Evolutionary conservation across 768 basidiomycete genomes (phyloP).

Genomic region (Myochromella boudieri): DNA sequence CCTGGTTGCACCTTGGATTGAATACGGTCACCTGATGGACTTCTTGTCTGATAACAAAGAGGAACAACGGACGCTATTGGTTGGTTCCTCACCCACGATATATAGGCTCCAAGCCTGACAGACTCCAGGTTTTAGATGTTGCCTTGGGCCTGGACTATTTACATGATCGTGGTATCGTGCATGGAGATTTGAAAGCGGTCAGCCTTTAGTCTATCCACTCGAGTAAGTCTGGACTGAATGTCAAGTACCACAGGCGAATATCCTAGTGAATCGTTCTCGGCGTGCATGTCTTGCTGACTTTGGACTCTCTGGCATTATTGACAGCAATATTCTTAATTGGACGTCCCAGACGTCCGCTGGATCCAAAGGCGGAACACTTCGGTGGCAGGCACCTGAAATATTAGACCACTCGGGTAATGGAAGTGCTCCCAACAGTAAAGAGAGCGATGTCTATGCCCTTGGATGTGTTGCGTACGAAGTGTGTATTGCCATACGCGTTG

Average conservation of each 20-base stretch:
- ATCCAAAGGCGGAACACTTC: neutral
- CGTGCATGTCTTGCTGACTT: conserved; percentile 1
- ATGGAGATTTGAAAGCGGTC: conserved; percentile 2
- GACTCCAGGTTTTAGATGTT: neutral
- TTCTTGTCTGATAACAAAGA: conserved; percentile 16
- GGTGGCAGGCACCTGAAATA: conserved; percentile 1
- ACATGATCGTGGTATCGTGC: neutral
- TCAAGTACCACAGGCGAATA: conserved; percentile 5
- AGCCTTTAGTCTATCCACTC: neutral
- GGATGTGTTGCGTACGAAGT: neutral
- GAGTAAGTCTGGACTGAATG: neutral
- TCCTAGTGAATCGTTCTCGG: conserved; percentile 1
- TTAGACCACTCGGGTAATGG: neutral
- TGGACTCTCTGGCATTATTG: neutral
- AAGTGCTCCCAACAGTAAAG: neutral
- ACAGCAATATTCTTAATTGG: neutral
- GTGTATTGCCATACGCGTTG: neutral
- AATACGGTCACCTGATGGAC: conserved; percentile 30
- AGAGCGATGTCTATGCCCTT: neutral
- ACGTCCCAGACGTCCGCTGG: neutral
- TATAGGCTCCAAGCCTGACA: neutral
- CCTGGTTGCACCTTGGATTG: conserved; percentile 37
- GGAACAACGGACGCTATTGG: neutral
- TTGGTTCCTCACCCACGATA: neutral
- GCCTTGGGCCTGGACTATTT: neutral